Percentiles rank a stretch among this genome's conserved stretches.
phyloP scores from a whole-genome alignment of 2,329 filamentous ascomycete species.

The Claviceps humidiphila region DNA sequence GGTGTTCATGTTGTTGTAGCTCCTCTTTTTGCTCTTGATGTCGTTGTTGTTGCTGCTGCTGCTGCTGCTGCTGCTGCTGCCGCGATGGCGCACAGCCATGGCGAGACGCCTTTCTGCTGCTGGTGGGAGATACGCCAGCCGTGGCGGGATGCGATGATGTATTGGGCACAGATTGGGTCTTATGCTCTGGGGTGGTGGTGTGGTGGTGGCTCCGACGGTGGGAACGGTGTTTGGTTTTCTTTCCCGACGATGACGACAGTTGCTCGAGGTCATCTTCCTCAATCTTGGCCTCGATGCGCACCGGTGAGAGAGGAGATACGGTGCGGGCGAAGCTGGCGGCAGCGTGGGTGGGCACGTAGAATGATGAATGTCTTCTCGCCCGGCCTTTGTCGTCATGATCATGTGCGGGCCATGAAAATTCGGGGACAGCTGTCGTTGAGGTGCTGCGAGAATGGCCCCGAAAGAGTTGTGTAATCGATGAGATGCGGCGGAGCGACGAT shows the following conservation, averaged over 20 bases:
- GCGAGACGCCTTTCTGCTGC: background rate
- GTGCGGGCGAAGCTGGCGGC: constrained; percentile 16
- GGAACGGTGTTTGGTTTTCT: too few relatives aligned
- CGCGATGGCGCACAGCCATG: background rate
- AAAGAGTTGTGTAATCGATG: constrained; percentile 4
- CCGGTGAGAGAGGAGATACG: constrained; percentile 9
- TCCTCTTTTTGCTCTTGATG: too few relatives aligned
- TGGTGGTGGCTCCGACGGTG: too few relatives aligned
- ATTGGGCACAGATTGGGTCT: too few relatives aligned
- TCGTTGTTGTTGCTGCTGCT: background rate
- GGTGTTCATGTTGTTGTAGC: background rate
- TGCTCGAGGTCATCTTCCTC: background rate
- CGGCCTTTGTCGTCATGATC: too few relatives aligned
- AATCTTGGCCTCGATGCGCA: constrained; percentile 8
- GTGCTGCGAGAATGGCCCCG: background rate
- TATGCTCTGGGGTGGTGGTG: too few relatives aligned
- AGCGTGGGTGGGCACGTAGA: constrained; percentile 18
- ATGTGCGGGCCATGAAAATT: too few relatives aligned
- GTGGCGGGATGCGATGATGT: background rate
- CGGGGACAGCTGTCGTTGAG: too few relatives aligned
- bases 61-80: background rate
- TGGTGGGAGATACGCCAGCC: background rate
- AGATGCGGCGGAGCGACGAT: constrained; percentile 2
- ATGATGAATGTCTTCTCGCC: background rate
- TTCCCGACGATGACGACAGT: background rate